Percentiles rank a stretch among this genome's conserved stretches.
phyloP scores from a whole-genome alignment of 495 filamentous ascomycete species.

The Podospora conica region DNA sequence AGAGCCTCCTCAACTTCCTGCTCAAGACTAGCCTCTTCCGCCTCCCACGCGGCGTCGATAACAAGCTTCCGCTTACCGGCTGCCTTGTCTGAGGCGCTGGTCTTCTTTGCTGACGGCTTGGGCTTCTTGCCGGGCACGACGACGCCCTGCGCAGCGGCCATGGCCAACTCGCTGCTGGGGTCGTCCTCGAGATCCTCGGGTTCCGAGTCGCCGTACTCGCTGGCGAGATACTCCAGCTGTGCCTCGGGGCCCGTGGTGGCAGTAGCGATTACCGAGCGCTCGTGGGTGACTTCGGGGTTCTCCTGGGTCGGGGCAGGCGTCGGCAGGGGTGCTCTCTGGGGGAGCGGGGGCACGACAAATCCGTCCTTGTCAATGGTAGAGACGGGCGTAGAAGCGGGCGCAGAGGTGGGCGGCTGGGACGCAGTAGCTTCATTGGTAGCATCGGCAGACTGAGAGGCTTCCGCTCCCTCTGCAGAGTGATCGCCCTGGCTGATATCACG shows the following conservation, averaged over 20 bases:
- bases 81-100: background rate
- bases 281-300: background rate
- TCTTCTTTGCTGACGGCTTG: conserved; percentile 4
- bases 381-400: background rate
- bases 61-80: conserved; percentile 22
- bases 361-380: conserved; percentile 25
- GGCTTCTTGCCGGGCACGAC: conserved; percentile 15
- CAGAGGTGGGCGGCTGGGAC: background rate
- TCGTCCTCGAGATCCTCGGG: conserved; percentile 25
- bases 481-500: conserved; percentile 26
- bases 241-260: conserved; percentile 8
- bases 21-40: conserved; percentile 43
- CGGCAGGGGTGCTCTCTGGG: conserved; percentile 7
- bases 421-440: conserved; percentile 3
- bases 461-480: conserved; percentile 21
- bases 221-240: conserved; percentile 25
- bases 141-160: conserved; percentile 29
- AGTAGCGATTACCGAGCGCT: conserved; percentile 12
- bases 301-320: conserved; percentile 2
- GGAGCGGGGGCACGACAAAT: conserved; percentile 23
- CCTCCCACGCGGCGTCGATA: conserved; percentile 44
- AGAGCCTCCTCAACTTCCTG: conserved; percentile 46
- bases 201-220: conserved; percentile 34
- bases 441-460: conserved; percentile 9
- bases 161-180: conserved; percentile 29